Conservation (phyloP, 164 flowering plant genomes). For the Santalum album region DNA sequence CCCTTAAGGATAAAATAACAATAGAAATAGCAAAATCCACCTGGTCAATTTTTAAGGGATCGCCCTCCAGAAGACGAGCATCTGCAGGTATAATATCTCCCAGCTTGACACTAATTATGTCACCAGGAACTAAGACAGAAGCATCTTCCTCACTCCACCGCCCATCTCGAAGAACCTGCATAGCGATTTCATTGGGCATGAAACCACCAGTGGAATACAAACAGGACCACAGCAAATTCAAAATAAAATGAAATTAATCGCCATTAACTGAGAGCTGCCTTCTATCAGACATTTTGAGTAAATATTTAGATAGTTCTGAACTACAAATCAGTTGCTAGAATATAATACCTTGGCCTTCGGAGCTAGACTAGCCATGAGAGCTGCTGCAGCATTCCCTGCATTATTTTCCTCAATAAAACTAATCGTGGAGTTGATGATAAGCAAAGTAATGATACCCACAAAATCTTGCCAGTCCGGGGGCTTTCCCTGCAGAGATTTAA, state of each 20-base stretch:
- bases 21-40: slow-evolving; percentile 17
- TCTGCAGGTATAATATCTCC: slow-evolving; percentile 88
- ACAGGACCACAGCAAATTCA: too few relatives aligned
- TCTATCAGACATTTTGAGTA: too few relatives aligned
- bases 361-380: slow-evolving; percentile 88
- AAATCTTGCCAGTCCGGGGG: slow-evolving; percentile 93
- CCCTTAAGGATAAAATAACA: too few relatives aligned
- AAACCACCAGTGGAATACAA: too few relatives aligned
- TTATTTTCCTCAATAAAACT: slow-evolving; percentile 89
- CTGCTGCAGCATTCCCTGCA: slow-evolving; percentile 95
- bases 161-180: slow-evolving; percentile 69
- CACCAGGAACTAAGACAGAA: slow-evolving; percentile 74
- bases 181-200: slow-evolving; percentile 1
- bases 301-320: too few relatives aligned
- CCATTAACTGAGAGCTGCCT: too few relatives aligned
- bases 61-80: slow-evolving; percentile 76
- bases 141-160: slow-evolving; percentile 81
- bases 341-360: slow-evolving; percentile 69
- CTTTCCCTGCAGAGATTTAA: slow-evolving; percentile 42
- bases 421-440: slow-evolving; percentile 74
- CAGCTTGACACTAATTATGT: slow-evolving; percentile 66
- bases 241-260: too few relatives aligned
- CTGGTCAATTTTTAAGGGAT: slow-evolving; percentile 81
- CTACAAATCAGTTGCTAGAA: too few relatives aligned
- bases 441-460: slow-evolving; percentile 66